These are phyloP conservation scores for Backusella liffmaniae DNA, from an alignment of 192 early-diverging fungal species.

Conservation along the genomic window DNA sequence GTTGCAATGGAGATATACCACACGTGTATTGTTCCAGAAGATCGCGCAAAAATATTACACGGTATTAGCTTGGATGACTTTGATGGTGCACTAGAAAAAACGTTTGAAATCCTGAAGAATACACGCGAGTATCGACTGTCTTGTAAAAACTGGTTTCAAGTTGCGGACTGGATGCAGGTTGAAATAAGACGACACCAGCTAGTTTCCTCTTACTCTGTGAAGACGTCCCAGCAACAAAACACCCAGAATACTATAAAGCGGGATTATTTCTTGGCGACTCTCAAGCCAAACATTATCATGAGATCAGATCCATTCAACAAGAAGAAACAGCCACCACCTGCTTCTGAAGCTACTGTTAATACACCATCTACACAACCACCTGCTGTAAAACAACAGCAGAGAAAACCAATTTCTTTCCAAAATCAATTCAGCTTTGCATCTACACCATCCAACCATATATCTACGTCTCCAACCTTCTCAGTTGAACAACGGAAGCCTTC, in stretches of 20 bases:
- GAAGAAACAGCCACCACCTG: background rate
- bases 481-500: constrained; percentile 11
- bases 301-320: background rate
- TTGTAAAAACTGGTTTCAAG: constrained; percentile 27
- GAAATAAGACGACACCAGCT: constrained; percentile 26
- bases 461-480: constrained; percentile 1
- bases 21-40: background rate
- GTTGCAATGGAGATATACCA: constrained; percentile 26
- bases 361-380: background rate
- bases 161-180: constrained; percentile 34
- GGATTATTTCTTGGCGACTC: constrained; percentile 10
- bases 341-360: background rate
- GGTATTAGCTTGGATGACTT: constrained; percentile 23
- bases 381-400: constrained; percentile 1
- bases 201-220: background rate
- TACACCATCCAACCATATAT: background rate
- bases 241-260: background rate
- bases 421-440: constrained; percentile 26
- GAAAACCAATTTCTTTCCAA: constrained; percentile 22
- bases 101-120: constrained; percentile 21
- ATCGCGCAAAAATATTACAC: constrained; percentile 19
- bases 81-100: constrained; percentile 14
- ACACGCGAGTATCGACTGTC: constrained; percentile 26
- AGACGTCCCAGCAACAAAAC: background rate
- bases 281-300: constrained; percentile 10